Percentiles rank a stretch among this genome's conserved stretches.
Conservation (phyloP, 1,284 basidiomycete genomes). For the Sphaerobolus stellatus region DNA sequence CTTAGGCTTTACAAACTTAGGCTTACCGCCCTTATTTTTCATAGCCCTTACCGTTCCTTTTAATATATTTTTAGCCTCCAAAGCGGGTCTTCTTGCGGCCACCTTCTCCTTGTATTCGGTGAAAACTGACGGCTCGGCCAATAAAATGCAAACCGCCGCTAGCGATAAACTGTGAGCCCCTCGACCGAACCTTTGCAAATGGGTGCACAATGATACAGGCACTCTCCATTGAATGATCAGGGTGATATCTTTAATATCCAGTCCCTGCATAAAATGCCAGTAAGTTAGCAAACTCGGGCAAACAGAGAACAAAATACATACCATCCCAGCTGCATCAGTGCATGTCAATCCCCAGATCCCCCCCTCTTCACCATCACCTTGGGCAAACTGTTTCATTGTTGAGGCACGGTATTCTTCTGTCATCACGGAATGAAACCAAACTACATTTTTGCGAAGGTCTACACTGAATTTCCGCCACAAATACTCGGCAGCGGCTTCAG, state of each 20-base stretch:
- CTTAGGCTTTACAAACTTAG: not conserved
- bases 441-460: not conserved
- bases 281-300: not conserved
- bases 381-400: not conserved
- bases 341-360: not conserved
- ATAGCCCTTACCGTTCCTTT: no score
- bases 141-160: not conserved
- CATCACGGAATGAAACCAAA: slow-evolving; percentile 1
- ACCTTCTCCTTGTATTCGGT: not conserved
- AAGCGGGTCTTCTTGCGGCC: not conserved
- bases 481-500: not conserved
- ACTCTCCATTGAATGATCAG: slow-evolving; percentile 13
- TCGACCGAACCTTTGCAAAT: not conserved
- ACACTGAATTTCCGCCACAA: not conserved
- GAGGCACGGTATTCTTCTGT: not conserved
- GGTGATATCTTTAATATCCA: not conserved
- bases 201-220: not conserved
- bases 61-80: no score
- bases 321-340: slow-evolving; percentile 3
- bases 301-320: no score
- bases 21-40: no score
- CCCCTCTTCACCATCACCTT: not conserved
- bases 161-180: not conserved
- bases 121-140: not conserved
- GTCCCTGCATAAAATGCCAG: not conserved